phyloP scores from a whole-genome alignment of 306 rosid genomes.

The Castanopsis chinensis region DNA sequence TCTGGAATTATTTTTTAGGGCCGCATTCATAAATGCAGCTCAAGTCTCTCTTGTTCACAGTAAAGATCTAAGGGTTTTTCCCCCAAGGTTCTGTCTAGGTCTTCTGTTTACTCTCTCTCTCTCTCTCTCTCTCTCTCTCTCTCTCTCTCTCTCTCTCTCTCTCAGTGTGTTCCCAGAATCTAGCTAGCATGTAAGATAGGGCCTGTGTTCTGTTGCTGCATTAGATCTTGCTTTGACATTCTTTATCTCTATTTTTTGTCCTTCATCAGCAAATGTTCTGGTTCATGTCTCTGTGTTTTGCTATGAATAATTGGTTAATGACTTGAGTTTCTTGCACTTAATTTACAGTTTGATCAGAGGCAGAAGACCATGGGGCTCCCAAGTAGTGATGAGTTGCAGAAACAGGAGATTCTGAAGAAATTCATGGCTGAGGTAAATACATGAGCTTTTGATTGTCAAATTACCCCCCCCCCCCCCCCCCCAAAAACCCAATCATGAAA shows the following conservation, averaged over 20 bases:
- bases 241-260: neutral
- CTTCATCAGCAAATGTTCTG: neutral
- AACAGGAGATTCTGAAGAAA: constrained; percentile 79
- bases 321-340: neutral
- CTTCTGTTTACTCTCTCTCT: neutral
- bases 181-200: neutral
- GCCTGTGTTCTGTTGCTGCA: neutral
- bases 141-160: neutral
- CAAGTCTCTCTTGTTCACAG: neutral
- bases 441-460: neutral
- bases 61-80: neutral
- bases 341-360: constrained; percentile 82
- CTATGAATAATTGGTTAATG: neutral
- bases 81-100: neutral
- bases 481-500: neutral
- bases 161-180: neutral
- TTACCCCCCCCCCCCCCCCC: neutral
- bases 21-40: neutral
- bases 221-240: neutral
- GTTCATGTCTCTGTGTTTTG: neutral
- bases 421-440: constrained; percentile 71
- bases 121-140: too few species aligned
- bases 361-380: constrained; percentile 91
- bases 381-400: constrained; percentile 80
- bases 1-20: neutral